phyloP scores from a whole-genome alignment of 2,329 filamentous ascomycete genomes.

The Trichoderma brevicompactum region DNA sequence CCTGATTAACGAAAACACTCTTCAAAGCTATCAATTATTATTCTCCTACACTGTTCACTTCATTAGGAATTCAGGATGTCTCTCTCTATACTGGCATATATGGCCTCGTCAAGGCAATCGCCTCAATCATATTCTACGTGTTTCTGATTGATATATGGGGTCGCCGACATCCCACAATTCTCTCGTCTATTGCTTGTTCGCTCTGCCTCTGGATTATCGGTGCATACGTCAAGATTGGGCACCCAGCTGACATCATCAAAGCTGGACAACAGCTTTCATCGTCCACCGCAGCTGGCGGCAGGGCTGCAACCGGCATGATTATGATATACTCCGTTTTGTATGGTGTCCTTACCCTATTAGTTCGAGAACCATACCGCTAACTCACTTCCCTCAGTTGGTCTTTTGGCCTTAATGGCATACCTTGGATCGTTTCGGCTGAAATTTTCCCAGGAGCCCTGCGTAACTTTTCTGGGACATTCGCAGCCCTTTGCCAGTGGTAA shows the following conservation, averaged over 20 bases:
- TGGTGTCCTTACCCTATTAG: slow-evolving; percentile 29
- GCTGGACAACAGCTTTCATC: slow-evolving; percentile 48
- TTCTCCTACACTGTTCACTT: slow-evolving; percentile 43
- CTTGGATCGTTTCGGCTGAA: slow-evolving; percentile 52
- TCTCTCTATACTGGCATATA: slow-evolving; percentile 57
- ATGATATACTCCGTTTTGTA: slow-evolving; percentile 60
- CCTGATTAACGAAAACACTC: slow-evolving; percentile 26
- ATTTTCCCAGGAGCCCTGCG: slow-evolving; percentile 51
- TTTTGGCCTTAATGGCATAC: slow-evolving; percentile 51
- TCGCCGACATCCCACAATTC: slow-evolving; percentile 48
- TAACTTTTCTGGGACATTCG: slow-evolving; percentile 48
- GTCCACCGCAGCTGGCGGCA: slow-evolving; percentile 51
- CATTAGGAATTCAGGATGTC: slow-evolving; percentile 51
- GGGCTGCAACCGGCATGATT: slow-evolving; percentile 58
- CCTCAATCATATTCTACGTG: slow-evolving; percentile 48
- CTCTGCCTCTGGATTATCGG: slow-evolving; percentile 57
- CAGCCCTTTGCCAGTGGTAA: slow-evolving; percentile 47
- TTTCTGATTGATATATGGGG: slow-evolving; percentile 48
- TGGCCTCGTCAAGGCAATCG: slow-evolving; percentile 50
- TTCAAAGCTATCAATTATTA: slow-evolving; percentile 48
- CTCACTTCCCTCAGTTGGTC: slow-evolving; percentile 43
- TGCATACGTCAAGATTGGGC: slow-evolving; percentile 57
- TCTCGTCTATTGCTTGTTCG: slow-evolving; percentile 53
- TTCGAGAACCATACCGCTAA: background rate
- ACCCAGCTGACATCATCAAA: slow-evolving; percentile 51